phyloP scores from a whole-genome alignment of 1,284 basidiomycete species.

The Phylloboletellus chloephorus region DNA sequence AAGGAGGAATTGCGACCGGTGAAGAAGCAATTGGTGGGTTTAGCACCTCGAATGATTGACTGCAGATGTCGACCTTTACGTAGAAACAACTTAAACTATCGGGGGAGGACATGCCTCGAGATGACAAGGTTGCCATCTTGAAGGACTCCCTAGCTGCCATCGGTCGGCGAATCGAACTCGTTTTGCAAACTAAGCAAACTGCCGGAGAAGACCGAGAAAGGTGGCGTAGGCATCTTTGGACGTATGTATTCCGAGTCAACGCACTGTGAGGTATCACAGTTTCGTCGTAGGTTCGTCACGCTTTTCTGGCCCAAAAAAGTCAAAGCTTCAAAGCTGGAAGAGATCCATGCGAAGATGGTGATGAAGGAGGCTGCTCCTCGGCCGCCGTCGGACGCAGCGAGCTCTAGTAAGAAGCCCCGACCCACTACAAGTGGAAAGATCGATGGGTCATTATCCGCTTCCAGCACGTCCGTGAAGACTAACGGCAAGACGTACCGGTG shows the following conservation, averaged over 20 bases:
- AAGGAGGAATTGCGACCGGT: slow-evolving; percentile 96
- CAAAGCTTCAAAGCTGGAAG: slow-evolving; percentile 84
- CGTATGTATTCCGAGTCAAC: slow-evolving; percentile 50
- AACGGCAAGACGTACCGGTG: slow-evolving; percentile 33
- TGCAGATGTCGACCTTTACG: slow-evolving; percentile 10
- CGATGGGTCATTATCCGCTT: slow-evolving; percentile 37
- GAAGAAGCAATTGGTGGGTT: slow-evolving; percentile 86
- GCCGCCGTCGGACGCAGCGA: slow-evolving; percentile 37
- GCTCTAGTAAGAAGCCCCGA: slow-evolving; percentile 50
- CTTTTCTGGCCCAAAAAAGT: slow-evolving; percentile 98
- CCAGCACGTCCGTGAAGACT: slow-evolving; percentile 30
- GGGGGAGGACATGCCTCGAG: slow-evolving; percentile 87
- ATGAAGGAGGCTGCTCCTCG: slow-evolving; percentile 68
- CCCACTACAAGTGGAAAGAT: slow-evolving; percentile 44
- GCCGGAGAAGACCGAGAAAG: slow-evolving; percentile 75
- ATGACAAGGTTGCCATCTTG: slow-evolving; percentile 92
- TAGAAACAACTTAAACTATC: slow-evolving; percentile 93
- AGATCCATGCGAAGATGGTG: slow-evolving; percentile 92
- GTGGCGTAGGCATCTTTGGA: slow-evolving; percentile 95
- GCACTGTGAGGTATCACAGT: slow-evolving; percentile 10
- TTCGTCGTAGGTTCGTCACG: slow-evolving; percentile 69
- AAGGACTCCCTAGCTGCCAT: slow-evolving; percentile 96
- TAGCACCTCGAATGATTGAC: not conserved
- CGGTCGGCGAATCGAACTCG: slow-evolving; percentile 85
- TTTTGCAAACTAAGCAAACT: slow-evolving; percentile 72